A percentile compares a stretch with the other conserved stretches of the same genome.
These are phyloP conservation scores for Microbotryum lychnidis-dioicae DNA, from an alignment of 1,284 basidiomycete species.

Conservation along the genomic window DNA sequence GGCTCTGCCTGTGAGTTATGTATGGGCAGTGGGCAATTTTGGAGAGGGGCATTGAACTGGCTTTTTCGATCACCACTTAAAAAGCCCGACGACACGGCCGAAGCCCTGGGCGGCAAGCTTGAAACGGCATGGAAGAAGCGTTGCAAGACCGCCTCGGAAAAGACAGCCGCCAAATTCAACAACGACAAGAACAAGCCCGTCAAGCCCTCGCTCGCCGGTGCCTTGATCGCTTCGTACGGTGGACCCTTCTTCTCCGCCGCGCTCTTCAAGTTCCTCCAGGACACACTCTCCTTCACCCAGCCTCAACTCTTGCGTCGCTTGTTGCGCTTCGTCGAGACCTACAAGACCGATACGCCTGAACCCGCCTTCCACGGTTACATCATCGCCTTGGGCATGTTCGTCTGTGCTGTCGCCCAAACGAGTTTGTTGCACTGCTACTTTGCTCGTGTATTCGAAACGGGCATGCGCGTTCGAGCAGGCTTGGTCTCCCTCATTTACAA, in stretches of 20 bases:
- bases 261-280: constrained; percentile 54
- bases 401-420: constrained; percentile 65
- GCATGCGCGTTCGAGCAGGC: constrained; percentile 85
- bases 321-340: constrained; percentile 69
- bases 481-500: constrained; percentile 59
- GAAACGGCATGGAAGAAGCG: constrained; percentile 43
- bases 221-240: constrained; percentile 70
- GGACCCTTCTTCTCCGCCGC: constrained; percentile 62
- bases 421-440: constrained; percentile 81
- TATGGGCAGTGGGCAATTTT: constrained; percentile 31
- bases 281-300: constrained; percentile 72
- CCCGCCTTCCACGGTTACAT: constrained; percentile 55
- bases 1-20: constrained; percentile 47
- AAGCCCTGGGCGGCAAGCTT: constrained; percentile 60
- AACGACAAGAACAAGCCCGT: constrained; percentile 33
- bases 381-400: constrained; percentile 71
- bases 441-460: constrained; percentile 68
- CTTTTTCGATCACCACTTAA: constrained; percentile 39
- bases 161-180: constrained; percentile 1
- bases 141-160: constrained; percentile 5
- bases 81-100: constrained; percentile 59
- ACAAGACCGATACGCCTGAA: constrained; percentile 50
- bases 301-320: constrained; percentile 79
- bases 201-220: constrained; percentile 57
- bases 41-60: no score